These are phyloP conservation scores for Cordyceps pruinosa DNA, from an alignment of 2,329 filamentous ascomycete species.

Conservation along the genomic window DNA sequence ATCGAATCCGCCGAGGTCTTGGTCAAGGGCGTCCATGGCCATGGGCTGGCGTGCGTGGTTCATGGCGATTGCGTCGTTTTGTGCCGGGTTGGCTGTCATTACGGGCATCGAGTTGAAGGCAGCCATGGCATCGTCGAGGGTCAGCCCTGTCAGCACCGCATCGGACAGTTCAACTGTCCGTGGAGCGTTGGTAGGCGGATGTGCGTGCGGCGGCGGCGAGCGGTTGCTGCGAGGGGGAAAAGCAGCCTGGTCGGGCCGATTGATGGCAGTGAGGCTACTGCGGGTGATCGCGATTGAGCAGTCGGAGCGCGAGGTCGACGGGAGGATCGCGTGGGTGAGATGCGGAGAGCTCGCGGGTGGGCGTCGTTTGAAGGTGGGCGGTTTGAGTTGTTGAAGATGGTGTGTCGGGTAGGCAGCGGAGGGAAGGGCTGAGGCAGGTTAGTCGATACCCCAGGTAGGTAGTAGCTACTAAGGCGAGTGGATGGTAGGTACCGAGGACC, in stretches of 20 bases:
- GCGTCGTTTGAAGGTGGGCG: neutral
- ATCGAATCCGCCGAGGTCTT: constrained; percentile 49
- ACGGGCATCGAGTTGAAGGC: constrained; percentile 51
- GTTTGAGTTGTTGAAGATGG: too few relatives aligned
- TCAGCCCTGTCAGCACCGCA: constrained; percentile 24
- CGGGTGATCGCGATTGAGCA: neutral
- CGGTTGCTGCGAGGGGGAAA: neutral
- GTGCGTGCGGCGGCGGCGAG: neutral
- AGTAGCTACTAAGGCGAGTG: neutral
- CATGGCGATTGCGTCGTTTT: constrained; percentile 41
- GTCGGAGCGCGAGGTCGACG: neutral
- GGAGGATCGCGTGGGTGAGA: neutral
- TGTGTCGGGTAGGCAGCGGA: neutral
- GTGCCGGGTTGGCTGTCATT: constrained; percentile 38
- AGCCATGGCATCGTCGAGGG: constrained; percentile 47
- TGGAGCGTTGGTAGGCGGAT: neutral
- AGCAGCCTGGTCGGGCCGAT: neutral
- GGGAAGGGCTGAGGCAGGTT: neutral
- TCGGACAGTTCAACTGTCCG: constrained; percentile 12
- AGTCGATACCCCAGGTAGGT: neutral
- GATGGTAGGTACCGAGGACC: neutral
- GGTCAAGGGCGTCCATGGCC: constrained; percentile 45
- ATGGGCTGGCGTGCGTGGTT: constrained; percentile 34
- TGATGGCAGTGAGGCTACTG: neutral
- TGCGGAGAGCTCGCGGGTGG: neutral